phyloP scores from a whole-genome alignment of 2,329 filamentous ascomycete genomes.

The Ampelomyces quisqualis region DNA sequence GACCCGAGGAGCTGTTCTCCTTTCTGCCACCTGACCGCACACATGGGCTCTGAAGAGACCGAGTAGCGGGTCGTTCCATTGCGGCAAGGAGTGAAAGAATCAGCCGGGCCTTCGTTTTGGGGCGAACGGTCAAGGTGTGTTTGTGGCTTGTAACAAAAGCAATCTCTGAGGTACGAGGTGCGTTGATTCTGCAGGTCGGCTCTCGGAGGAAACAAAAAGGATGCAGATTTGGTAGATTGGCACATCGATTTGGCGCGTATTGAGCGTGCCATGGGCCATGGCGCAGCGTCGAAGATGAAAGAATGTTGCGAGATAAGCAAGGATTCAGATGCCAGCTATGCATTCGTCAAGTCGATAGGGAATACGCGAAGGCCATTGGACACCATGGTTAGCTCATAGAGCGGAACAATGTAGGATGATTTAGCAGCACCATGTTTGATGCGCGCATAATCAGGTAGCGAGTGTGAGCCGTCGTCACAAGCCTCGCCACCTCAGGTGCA shows the following conservation, averaged over 20 bases:
- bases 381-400: constrained; percentile 1
- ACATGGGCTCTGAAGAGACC: constrained; percentile 6
- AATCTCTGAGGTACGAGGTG: constrained; percentile 9
- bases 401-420: constrained; percentile 2
- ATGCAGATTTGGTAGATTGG: constrained; percentile 11
- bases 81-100: not conserved
- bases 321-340: constrained; percentile 11
- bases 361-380: constrained; percentile 5
- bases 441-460: constrained; percentile 7
- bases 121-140: constrained; percentile 1
- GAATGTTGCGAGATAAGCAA: constrained; percentile 4
- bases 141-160: constrained; percentile 12
- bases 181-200: constrained; percentile 7
- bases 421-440: constrained; percentile 11
- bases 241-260: constrained; percentile 5
- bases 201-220: constrained; percentile 11
- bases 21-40: constrained; percentile 7
- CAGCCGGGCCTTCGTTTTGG: constrained; percentile 2
- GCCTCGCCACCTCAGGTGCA: constrained; percentile 9
- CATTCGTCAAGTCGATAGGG: constrained; percentile 2
- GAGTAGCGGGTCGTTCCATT: constrained; percentile 8
- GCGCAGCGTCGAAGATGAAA: constrained; percentile 6
- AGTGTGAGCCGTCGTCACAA: constrained; percentile 6
- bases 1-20: constrained; percentile 7
- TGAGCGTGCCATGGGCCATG: not conserved